A percentile compares a stretch with the other conserved stretches of the same genome.
Conservation (phyloP, 768 basidiomycete genomes). For the Mycena sanguinolenta region DNA sequence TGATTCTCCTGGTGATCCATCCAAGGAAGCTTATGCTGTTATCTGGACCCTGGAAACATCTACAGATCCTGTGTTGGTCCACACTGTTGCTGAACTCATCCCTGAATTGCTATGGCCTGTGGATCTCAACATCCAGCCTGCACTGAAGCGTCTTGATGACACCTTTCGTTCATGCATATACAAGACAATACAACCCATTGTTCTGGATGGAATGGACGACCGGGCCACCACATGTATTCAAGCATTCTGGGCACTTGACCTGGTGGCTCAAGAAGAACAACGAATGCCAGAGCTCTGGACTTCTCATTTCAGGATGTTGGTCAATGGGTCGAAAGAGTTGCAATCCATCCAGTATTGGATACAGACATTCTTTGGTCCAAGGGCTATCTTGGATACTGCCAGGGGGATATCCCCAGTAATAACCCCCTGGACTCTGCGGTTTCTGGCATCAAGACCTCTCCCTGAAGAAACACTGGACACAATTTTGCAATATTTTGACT, state of each 20-base stretch:
- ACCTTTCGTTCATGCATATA: not conserved
- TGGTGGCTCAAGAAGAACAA: too few species aligned
- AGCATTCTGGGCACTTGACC: not conserved
- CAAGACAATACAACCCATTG: not conserved
- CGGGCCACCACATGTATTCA: not conserved
- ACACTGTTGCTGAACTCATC: not conserved
- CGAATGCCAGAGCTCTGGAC: too few species aligned
- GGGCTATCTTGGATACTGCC: too few species aligned
- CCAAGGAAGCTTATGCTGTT: not conserved
- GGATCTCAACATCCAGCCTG: not conserved
- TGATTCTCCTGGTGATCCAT: not conserved
- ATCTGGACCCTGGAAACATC: constrained; percentile 1
- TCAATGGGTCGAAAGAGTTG: too few species aligned
- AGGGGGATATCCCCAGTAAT: too few species aligned
- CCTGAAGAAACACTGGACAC: not conserved
- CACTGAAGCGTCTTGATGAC: not conserved
- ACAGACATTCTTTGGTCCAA: too few species aligned
- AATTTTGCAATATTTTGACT: not conserved
- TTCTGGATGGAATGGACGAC: not conserved
- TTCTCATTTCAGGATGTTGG: too few species aligned
- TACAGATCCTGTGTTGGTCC: not conserved
- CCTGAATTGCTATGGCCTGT: not conserved
- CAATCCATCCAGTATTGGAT: too few species aligned
- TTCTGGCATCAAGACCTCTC: not conserved
- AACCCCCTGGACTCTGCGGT: constrained; percentile 1